Evolutionary conservation across 75 land plant species (phyloP), one percentile per base, ranked within the genome.

Genomic region (Azolla pinnata): DNA sequence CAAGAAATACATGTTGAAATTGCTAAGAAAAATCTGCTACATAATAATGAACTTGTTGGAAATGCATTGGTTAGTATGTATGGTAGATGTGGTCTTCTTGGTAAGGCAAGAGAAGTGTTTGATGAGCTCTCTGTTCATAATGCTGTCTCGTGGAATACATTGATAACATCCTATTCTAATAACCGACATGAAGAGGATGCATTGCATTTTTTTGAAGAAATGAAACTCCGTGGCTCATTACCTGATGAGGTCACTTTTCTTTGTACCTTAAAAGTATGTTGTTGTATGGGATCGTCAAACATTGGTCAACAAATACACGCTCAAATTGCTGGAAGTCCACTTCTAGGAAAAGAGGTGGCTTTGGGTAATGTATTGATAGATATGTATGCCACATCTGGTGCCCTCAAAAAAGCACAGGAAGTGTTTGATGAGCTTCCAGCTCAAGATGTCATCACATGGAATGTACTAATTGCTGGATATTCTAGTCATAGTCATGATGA

Each of bases 391-490:
- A 30, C 35, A 27, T 29, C 34, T 20, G 76, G 79, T 0, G 53
- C 72, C 0, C 42, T 80, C 2, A 16, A 30, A 0, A 26, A 44
- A 10, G 86, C 86, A 2, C 76, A 57, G 45, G 28, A 73, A 18
- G 48, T 83, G 71, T 79, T 79, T 53, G 76, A 83, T 19, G 56
- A 67, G 70, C 76, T 76, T 65, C 72, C 86, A 48, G 42, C 54
- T 42, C 72, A 46, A 38, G 70, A 83, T 56, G 60, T 61, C 1
- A 20, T 76, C 65, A 59, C 86, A 0, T 81, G 88, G 83, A 83
- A 75, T 34, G 67, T 81, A 26, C 78, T 85, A 72, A 57, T 79
- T 59, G 61, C 79, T 42, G 79, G 81, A 18, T 71, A 69, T 45
- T 66, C 73, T 51, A 79, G 81, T 44, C 78, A 75, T 65, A 74